Percentiles rank a stretch among this genome's conserved stretches.
These are phyloP conservation scores for Melanogaster broomeanus DNA, from an alignment of 768 basidiomycete genomes.

Conservation along the genomic window DNA sequence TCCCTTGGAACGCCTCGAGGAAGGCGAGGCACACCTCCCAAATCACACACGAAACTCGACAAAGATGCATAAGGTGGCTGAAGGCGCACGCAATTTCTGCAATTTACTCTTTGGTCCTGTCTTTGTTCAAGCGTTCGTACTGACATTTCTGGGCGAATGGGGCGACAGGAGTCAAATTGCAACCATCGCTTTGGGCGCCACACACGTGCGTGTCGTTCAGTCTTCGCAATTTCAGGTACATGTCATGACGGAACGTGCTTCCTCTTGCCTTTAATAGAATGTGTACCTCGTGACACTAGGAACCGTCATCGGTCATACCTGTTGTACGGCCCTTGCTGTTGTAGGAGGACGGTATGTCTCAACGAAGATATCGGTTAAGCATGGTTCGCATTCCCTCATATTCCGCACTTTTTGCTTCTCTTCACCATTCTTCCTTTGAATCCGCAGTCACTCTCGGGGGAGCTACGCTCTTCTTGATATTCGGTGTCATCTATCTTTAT, in stretches of 20 bases:
- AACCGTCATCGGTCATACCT: conserved; percentile 84
- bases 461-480: conserved; percentile 80
- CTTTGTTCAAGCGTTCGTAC: conserved; percentile 91
- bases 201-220: conserved; percentile 65
- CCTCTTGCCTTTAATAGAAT: conserved; percentile 53
- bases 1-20: conserved; percentile 77
- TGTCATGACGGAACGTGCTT: neutral
- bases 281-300: conserved; percentile 90
- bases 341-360: conserved; percentile 92
- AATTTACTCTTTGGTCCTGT: conserved; percentile 86
- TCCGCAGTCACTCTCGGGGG: conserved; percentile 79
- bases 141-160: conserved; percentile 99
- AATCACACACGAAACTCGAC: conserved; percentile 15
- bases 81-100: conserved; percentile 81
- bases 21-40: conserved; percentile 43
- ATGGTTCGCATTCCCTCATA: conserved; percentile 57
- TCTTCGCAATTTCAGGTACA: neutral
- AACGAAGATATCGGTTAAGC: conserved; percentile 90
- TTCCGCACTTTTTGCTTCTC: neutral
- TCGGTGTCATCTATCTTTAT: conserved; percentile 76
- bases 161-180: conserved; percentile 97
- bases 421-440: neutral
- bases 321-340: conserved; percentile 88
- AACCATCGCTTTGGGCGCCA: conserved; percentile 93
- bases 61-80: conserved; percentile 35